A percentile compares a stretch with the other conserved stretches of the same genome.
Evolutionary conservation across 2,329 filamentous ascomycete species (phyloP).

Genomic region (Fusarium agapanthi): DNA sequence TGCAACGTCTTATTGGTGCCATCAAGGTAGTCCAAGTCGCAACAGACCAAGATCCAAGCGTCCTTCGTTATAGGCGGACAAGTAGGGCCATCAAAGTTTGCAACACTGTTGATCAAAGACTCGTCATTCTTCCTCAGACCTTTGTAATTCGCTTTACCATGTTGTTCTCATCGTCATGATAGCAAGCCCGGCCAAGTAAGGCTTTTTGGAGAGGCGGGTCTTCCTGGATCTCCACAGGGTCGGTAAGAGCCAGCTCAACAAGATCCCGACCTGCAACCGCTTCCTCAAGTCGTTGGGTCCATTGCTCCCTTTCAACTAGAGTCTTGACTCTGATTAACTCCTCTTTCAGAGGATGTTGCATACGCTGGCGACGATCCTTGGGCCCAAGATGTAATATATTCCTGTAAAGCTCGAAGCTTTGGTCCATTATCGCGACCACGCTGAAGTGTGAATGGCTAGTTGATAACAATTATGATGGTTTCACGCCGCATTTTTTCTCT

Average conservation of each 20-base stretch:
- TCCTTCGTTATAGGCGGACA: not conserved
- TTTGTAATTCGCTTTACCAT: not conserved
- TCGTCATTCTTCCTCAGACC: not conserved
- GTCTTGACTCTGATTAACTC: not conserved
- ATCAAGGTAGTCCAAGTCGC: slow-evolving; percentile 18
- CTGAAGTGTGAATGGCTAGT: not conserved
- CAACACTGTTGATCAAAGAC: not conserved
- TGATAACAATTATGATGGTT: not conserved
- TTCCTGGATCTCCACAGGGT: rapidly evolving
- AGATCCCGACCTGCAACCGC: not conserved
- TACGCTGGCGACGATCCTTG: not conserved
- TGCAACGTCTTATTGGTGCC: not conserved
- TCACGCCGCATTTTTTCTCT: no score
- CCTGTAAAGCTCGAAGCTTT: slow-evolving; percentile 6
- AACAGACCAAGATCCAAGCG: slow-evolving; percentile 24
- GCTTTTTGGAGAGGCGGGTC: not conserved
- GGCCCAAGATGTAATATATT: slow-evolving; percentile 3
- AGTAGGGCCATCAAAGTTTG: not conserved
- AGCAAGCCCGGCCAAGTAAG: not conserved
- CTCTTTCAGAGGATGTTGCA: not conserved
- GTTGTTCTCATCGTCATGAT: not conserved
- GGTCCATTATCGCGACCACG: not conserved
- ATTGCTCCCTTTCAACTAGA: not conserved
- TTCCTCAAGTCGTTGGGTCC: not conserved
- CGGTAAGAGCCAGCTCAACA: not conserved